phyloP scores from a whole-genome alignment of 73 alveolate genomes.

The Uronychia setigera region DNA sequence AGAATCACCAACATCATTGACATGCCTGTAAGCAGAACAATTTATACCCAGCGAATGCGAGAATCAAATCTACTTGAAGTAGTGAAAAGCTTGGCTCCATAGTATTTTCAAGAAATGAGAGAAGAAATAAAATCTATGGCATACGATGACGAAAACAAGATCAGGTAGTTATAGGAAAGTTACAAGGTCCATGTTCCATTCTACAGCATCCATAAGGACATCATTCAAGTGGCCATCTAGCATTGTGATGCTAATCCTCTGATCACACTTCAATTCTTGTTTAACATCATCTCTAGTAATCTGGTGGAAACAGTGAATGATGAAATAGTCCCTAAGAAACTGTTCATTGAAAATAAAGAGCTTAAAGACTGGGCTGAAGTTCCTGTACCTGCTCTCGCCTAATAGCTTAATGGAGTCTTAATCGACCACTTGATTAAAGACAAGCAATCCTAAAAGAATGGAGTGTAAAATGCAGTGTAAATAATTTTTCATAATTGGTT shows the following conservation, averaged over 20 bases:
- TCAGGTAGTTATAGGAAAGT: constrained; percentile 12
- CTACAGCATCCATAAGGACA: constrained; percentile 28
- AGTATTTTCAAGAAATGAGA: constrained; percentile 23
- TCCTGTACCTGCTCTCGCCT: constrained; percentile 52
- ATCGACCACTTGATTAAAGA: constrained; percentile 48
- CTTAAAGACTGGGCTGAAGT: constrained; percentile 61
- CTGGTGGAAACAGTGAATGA: constrained; percentile 15
- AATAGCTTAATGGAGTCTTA: constrained; percentile 27
- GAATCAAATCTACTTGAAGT: not conserved
- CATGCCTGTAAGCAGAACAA: not conserved
- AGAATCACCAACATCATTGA: not conserved
- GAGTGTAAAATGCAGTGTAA: not conserved
- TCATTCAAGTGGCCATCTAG: constrained; percentile 26
- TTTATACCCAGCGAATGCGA: not conserved
- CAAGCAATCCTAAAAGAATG: not conserved
- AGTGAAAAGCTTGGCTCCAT: not conserved
- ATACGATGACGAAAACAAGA: constrained; percentile 3
- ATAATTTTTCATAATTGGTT: no score
- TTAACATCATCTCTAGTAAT: constrained; percentile 40
- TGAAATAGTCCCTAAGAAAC: constrained; percentile 1
- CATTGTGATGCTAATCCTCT: constrained; percentile 67
- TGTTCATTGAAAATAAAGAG: constrained; percentile 31
- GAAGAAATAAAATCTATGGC: constrained; percentile 54
- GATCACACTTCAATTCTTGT: constrained; percentile 38
- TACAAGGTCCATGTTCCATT: constrained; percentile 24